Evolutionary conservation across 2,329 filamentous ascomycete genomes (phyloP), one percentile per base, ranked within the genome.

Genomic region (Dryadomyces quercus-mongolicae): DNA sequence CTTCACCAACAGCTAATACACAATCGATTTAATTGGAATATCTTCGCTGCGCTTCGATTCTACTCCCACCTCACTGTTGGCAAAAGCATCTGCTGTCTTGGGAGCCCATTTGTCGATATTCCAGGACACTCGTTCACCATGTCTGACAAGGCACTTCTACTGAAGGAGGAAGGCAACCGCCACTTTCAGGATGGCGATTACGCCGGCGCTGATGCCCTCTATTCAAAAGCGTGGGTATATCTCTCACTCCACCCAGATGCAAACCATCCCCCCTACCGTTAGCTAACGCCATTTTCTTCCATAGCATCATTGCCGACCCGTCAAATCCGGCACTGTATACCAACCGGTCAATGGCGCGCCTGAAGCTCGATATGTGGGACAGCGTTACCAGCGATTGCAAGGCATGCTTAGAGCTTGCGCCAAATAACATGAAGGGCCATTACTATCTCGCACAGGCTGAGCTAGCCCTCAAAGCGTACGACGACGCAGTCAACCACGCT

Each of bases 381-480:
- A 82, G 76, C 10, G 89, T 85, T 50, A 84, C 93, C 59, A 73
- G 81, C 56, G 91, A 96, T 68, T 92, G 90, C 65, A 70, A 84
- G 53, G 74, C 81, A 52, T 89, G 86, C 59, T 83, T 96, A 51
- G 76, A 81, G 56, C 75, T 94, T 6, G 73, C 80, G 31, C 73
- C 77, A 20, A 70, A 69, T 48, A 82, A 79, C 62, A 84, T 94
- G 72, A 97, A 97, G 70, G 89, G 87, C 8, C 80, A 82, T 64
- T 94, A 86, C 68, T 88, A 90, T 65, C 78, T 95, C 25, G 84
- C 88, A 3, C 86, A 95, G 68, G 89, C 91, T 0, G 83, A 94
- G 60, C 74, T 95, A n/a, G 77, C 78, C 1, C 75, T 95, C 2
- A 74, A 81, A 51, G 80, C 86, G 60, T 84, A 81, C 40, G 81